Percentiles rank a stretch among this genome's conserved stretches.
Conservation (phyloP, 139 green algal species). For the Tetraselmis striata region DNA sequence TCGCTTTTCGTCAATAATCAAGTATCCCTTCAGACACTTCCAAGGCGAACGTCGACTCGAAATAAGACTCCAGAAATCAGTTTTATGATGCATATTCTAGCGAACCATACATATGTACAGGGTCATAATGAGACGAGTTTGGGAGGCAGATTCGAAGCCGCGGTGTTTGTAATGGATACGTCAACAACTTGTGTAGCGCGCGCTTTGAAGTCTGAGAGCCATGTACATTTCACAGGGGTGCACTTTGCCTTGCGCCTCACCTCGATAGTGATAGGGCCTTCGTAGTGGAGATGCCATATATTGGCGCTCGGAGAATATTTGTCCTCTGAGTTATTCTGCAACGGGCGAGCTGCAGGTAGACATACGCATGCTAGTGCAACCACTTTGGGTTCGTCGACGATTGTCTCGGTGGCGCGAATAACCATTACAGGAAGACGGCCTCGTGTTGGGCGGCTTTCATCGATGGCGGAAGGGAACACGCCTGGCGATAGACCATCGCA, state of each 20-base stretch:
- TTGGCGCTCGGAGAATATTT: not conserved
- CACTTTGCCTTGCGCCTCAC: too few relatives aligned
- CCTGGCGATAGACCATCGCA: not conserved
- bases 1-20: too few relatives aligned
- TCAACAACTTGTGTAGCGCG: not conserved
- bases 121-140: too few relatives aligned
- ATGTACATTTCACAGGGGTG: too few relatives aligned
- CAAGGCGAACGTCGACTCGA: too few relatives aligned
- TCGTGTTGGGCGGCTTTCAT: not conserved
- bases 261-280: not conserved
- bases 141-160: not conserved
- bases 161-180: not conserved
- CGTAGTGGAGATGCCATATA: not conserved
- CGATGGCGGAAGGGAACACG: not conserved
- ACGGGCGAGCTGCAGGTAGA: not conserved
- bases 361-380: not conserved
- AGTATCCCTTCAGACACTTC: too few relatives aligned
- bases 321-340: not conserved
- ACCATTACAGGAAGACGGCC: not conserved
- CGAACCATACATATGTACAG: too few relatives aligned
- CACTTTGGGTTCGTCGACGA: not conserved
- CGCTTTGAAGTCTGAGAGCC: not conserved
- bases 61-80: too few relatives aligned
- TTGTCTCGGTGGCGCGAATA: not conserved
- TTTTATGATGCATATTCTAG: too few relatives aligned